phyloP scores from a whole-genome alignment of 2,329 filamentous ascomycete species.

The Myriosclerotinia curreyana region DNA sequence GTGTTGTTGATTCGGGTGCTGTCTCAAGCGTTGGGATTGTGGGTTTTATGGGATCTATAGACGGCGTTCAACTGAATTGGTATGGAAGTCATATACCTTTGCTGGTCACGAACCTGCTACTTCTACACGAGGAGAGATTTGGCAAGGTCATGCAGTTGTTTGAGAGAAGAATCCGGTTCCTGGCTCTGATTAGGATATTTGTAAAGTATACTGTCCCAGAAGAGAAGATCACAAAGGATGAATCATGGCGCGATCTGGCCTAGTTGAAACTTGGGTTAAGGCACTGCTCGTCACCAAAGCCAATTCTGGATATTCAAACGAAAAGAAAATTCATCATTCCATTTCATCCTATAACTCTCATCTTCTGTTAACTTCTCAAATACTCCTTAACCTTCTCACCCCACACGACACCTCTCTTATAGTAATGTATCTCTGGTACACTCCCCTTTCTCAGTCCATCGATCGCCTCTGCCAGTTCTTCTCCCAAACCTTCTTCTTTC shows the following conservation, averaged over 20 bases:
- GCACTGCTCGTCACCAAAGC: not conserved
- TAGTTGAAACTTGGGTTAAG: not conserved
- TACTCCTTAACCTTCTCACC: slow-evolving; percentile 35
- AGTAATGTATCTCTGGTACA: slow-evolving; percentile 55
- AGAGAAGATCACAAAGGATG: not conserved
- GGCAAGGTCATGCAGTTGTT: not conserved
- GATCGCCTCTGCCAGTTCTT: slow-evolving; percentile 54
- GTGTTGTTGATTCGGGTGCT: not conserved
- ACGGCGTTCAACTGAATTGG: not conserved
- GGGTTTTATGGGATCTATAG: not conserved
- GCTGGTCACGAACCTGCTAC: not conserved
- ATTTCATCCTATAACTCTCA: not conserved
- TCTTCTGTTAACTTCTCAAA: slow-evolving; percentile 27
- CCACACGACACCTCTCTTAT: slow-evolving; percentile 49
- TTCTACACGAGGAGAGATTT: not conserved
- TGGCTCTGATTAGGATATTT: not conserved
- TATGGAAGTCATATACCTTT: not conserved
- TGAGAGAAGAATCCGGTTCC: not conserved
- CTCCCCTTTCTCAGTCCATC: slow-evolving; percentile 57
- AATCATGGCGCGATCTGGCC: not conserved
- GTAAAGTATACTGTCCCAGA: not conserved
- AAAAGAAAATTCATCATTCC: not conserved
- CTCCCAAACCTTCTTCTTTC: slow-evolving; percentile 54
- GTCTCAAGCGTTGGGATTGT: not conserved
- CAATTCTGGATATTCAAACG: not conserved